Base-by-base conservation (phyloP, 2,329 filamentous ascomycete genomes). In the Pyricularia sp. region DNA sequence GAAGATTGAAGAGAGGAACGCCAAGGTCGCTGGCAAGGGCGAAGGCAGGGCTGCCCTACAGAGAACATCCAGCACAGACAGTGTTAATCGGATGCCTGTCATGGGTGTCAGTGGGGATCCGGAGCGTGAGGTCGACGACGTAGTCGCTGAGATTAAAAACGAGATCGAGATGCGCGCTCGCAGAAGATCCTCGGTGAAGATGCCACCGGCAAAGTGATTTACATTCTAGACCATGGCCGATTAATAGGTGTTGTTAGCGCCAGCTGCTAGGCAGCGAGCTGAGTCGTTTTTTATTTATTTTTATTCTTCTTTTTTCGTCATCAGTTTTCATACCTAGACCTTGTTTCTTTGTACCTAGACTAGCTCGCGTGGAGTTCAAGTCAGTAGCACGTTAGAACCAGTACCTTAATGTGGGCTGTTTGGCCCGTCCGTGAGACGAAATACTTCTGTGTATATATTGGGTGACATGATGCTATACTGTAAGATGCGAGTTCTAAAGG, bases 31-130 rank as follows among this genome's bases (percentile, higher is more conserved):
- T 10, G 61, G 26, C 44, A 66, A 62, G 66, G 65, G 35, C 62
- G 63, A 59, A 69, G 71, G 40, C 60, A 64, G 22, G 19, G 66
- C 30, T 10, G 44, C 55, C 8, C 40, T 85, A 49, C 74, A 77
- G 31, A 79, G 81, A 65, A 82, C 79, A 1, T 72, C 78, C 10
- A 87, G 85, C 71, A 78, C 81, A 22, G 87, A 90, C 13, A 84
- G 81, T 65, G 68, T 86, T 19, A 77, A 79, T 60, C 31, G 62
- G 82, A 86, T 64, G 64, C 89, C 90, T 0, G 82, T 90, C 2
- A 77, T 96, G 6, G 93, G 93, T 30, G 80, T 97, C 49, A 88
- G 91, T 0, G 85, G 85, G 68, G 92, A 97, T 72, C 87, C 87
- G 0, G 86, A 86, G 64, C 79, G 80, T 31, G 91, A 96, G 70